These are phyloP conservation scores for Kockovaella imperatae DNA, from an alignment of 768 basidiomycete genomes.

Conservation along the genomic window DNA sequence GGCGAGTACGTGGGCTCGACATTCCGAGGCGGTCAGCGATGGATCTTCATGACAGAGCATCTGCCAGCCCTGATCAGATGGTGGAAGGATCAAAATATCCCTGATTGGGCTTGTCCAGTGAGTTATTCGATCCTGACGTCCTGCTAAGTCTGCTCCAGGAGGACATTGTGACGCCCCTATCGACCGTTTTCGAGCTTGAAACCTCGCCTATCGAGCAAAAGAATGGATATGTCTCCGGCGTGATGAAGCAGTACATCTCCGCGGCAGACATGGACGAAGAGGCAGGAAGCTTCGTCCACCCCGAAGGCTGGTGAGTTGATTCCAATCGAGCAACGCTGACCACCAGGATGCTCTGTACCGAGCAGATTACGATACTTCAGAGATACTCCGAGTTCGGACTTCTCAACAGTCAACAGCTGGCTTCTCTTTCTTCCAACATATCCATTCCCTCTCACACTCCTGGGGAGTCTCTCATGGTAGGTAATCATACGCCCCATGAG, in stretches of 20 bases:
- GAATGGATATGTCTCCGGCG: too few species aligned
- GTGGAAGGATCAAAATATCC: conserved; percentile 12
- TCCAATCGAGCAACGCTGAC: background rate
- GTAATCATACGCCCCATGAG: background rate
- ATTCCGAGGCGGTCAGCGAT: background rate
- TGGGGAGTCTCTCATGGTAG: conserved; percentile 30
- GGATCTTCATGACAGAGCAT: conserved; percentile 7
- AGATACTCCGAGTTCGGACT: conserved; percentile 14
- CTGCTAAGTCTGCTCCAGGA: background rate
- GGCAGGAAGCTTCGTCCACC: conserved; percentile 8
- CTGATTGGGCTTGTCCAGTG: conserved; percentile 13
- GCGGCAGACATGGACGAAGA: conserved; percentile 24
- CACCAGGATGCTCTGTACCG: conserved; percentile 9
- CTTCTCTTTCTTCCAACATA: conserved; percentile 2
- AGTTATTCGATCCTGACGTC: conserved; percentile 4
- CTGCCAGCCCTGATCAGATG: conserved; percentile 8
- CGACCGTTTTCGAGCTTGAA: too few species aligned
- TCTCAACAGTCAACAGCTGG: conserved; percentile 5
- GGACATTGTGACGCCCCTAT: background rate
- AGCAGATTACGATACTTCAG: conserved; percentile 17
- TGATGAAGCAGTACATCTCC: conserved; percentile 1
- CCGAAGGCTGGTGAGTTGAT: conserved; percentile 28
- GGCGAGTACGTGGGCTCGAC: background rate
- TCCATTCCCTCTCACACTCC: background rate
- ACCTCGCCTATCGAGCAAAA: background rate